Percentiles rank a stretch among this genome's conserved stretches.
Evolutionary conservation across 345 rosid genomes (phyloP).

Genomic region (Raphanus sativus): DNA sequence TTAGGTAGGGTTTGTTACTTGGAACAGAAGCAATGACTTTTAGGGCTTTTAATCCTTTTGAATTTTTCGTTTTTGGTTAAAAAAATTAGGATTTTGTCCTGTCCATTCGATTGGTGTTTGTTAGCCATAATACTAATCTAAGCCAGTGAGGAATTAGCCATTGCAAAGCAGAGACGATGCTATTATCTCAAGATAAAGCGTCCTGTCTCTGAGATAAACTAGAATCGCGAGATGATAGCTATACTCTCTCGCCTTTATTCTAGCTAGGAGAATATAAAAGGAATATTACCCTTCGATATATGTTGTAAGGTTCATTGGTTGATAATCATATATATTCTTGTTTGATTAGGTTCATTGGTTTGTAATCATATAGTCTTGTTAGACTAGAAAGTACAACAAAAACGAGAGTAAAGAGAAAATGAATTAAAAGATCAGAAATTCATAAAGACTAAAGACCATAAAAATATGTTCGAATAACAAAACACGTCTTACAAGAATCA

Average conservation of each 20-base stretch:
- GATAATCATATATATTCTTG: neutral
- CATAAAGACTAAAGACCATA: neutral
- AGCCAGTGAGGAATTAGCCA: neutral
- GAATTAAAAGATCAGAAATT: neutral
- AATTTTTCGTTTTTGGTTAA: neutral
- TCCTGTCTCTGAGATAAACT: no score
- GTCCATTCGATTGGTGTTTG: neutral
- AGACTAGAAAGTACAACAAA: neutral
- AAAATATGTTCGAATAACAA: neutral
- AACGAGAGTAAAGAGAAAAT: no score
- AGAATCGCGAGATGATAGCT: no score
- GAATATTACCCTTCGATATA: neutral
- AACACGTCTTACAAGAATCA: neutral
- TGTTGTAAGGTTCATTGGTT: neutral
- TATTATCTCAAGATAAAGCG: no score
- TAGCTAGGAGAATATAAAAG: neutral
- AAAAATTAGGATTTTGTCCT: neutral
- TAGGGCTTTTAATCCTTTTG: neutral
- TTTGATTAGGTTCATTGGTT: neutral
- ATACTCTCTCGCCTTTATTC: neutral
- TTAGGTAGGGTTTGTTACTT: slow-evolving; percentile 1
- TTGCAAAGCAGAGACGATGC: neutral
- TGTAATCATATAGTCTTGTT: neutral
- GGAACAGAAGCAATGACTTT: neutral
- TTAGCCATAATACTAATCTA: neutral